A percentile compares a stretch with the other conserved stretches of the same genome.
Evolutionary conservation across 306 rosid species (phyloP).

Genomic region (Pachyrhizus erosus): DNA sequence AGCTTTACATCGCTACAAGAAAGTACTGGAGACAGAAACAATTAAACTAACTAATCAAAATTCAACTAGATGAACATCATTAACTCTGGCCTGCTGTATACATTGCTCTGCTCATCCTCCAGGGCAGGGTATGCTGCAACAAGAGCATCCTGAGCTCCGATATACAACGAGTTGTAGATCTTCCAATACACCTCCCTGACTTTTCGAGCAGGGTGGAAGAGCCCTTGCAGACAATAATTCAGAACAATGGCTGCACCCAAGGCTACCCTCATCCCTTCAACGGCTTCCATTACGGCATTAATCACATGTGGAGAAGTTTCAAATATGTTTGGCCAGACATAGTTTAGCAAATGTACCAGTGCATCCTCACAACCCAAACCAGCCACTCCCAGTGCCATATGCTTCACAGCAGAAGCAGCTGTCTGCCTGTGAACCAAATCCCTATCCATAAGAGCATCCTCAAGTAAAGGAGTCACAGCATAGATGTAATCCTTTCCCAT

Average conservation of each 20-base stretch:
- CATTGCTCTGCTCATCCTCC: constrained; percentile 50
- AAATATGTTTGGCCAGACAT: constrained; percentile 94
- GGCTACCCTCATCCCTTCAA: constrained; percentile 98
- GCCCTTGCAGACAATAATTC: constrained; percentile 56
- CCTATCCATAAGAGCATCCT: constrained; percentile 96
- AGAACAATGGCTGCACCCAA: constrained; percentile 88
- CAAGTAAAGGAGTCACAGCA: constrained; percentile 94
- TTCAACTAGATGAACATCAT: constrained; percentile 42
- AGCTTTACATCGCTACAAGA: constrained; percentile 2
- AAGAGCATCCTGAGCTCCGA: constrained; percentile 56
- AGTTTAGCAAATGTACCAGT: constrained; percentile 78
- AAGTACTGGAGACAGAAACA: not conserved
- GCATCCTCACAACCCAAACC: constrained; percentile 99
- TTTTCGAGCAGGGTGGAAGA: constrained; percentile 52
- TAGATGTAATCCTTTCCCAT: constrained; percentile 98
- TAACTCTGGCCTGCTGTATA: constrained; percentile 48
- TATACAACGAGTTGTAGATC: constrained; percentile 46
- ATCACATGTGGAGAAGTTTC: constrained; percentile 97
- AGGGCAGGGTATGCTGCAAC: constrained; percentile 50
- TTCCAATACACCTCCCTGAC: constrained; percentile 54
- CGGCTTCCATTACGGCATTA: constrained; percentile 97
- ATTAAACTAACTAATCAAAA: not conserved
- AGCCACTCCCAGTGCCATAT: constrained; percentile 98
- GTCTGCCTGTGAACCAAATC: constrained; percentile 98
- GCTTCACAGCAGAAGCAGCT: constrained; percentile 97